A percentile compares a stretch with the other conserved stretches of the same genome.
phyloP scores from a whole-genome alignment of 225 moss, liverwort and hornwort genomes.

The Sphagnum tenellum region DNA sequence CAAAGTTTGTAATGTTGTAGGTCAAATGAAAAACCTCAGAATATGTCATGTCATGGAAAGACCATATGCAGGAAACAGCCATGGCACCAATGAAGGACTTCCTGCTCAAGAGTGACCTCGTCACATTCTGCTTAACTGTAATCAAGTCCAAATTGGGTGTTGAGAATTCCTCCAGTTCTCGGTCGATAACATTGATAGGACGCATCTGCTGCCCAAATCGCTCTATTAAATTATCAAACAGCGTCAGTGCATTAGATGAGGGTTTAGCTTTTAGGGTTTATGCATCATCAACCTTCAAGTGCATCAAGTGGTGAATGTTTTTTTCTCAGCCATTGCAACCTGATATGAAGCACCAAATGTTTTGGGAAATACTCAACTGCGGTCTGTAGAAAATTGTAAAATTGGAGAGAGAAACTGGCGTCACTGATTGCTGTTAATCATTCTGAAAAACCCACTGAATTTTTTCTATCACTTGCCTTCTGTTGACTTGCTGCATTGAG shows the following conservation, averaged over 20 bases:
- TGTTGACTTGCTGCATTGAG: not conserved
- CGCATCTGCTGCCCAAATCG: not conserved
- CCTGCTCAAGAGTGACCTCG: not conserved
- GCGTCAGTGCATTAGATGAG: too few relatives aligned
- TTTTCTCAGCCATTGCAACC: too few relatives aligned
- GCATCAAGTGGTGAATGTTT: too few relatives aligned
- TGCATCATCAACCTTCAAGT: too few relatives aligned
- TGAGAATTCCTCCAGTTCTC: not conserved
- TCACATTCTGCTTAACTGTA: not conserved
- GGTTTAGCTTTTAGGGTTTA: too few relatives aligned
- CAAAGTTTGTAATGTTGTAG: too few relatives aligned
- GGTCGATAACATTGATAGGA: not conserved
- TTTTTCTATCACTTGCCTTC: constrained; percentile 2
- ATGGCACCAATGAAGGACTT: constrained; percentile 15
- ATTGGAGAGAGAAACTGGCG: constrained; percentile 8
- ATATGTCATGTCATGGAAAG: constrained; percentile 37
- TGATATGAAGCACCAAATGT: too few relatives aligned
- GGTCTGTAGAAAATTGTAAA: not conserved
- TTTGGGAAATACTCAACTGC: not conserved
- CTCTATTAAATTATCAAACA: too few relatives aligned
- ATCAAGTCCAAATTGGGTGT: constrained; percentile 1
- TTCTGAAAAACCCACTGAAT: too few relatives aligned
- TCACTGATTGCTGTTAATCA: constrained; percentile 5
- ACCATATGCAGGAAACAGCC: constrained; percentile 28
- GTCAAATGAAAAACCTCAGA: constrained; percentile 12